These are phyloP conservation scores for Aaosphaeria pasadenensis DNA, from an alignment of 2,329 filamentous ascomycete genomes.

Conservation along the genomic window DNA sequence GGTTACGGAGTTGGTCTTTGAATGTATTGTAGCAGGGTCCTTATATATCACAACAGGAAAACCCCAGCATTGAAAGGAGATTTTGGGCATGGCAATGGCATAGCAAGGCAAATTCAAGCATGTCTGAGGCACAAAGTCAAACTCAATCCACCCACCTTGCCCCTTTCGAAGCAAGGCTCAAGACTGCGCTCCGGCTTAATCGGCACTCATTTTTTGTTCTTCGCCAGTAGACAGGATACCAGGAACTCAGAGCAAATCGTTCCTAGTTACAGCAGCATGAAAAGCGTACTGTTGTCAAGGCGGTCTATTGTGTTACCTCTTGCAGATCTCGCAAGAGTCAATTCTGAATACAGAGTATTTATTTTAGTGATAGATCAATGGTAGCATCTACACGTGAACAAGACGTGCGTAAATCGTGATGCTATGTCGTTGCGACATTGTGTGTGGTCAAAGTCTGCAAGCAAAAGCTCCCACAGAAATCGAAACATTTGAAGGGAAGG, in stretches of 20 bases:
- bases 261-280: slow-evolving; percentile 57
- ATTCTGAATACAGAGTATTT: no score
- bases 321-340: background rate
- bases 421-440: no score
- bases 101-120: background rate
- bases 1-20: no score
- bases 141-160: slow-evolving; percentile 79
- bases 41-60: no score
- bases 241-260: slow-evolving; percentile 64
- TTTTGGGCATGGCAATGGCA: background rate
- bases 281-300: slow-evolving; percentile 53
- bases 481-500: no score
- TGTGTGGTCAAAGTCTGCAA: no score
- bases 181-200: slow-evolving; percentile 99
- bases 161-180: slow-evolving; percentile 77
- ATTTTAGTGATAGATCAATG: no score
- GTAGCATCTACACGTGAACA: no score
- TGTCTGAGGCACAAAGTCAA: slow-evolving; percentile 97
- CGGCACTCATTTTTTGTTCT: slow-evolving; percentile 67
- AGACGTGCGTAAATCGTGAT: no score
- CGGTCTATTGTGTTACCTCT: slow-evolving; percentile 23
- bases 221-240: slow-evolving; percentile 79
- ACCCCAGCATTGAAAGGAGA: background rate
- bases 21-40: no score
- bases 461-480: no score